Evolutionary conservation across 2,329 filamentous ascomycete species (phyloP).

Genomic region (Ustilaginoidea virens): DNA sequence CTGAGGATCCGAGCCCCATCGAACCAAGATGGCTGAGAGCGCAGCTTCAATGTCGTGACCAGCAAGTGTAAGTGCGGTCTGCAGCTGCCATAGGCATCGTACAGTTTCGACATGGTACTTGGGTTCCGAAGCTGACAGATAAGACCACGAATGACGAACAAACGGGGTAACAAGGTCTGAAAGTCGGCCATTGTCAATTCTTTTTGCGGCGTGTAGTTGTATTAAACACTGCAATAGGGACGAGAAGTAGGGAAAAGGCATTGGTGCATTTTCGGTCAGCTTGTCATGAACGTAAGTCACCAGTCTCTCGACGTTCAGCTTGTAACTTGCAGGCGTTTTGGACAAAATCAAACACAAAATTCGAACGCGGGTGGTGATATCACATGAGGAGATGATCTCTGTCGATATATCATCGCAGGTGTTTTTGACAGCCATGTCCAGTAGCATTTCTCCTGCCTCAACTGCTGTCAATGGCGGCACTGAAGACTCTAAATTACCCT

Average conservation of each 20-base stretch:
- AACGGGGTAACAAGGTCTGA: slow-evolving; percentile 52
- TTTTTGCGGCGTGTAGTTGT: slow-evolving; percentile 37
- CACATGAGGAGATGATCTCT: slow-evolving; percentile 23
- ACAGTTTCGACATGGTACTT: slow-evolving; percentile 94
- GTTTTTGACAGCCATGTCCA: slow-evolving; percentile 42
- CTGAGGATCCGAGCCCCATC: not conserved
- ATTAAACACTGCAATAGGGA: slow-evolving; percentile 42
- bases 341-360: slow-evolving; percentile 42
- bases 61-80: slow-evolving; percentile 49
- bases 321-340: slow-evolving; percentile 30
- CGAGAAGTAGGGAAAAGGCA: slow-evolving; percentile 40
- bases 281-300: slow-evolving; percentile 35
- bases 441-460: slow-evolving; percentile 44
- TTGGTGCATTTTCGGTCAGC: slow-evolving; percentile 20
- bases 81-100: slow-evolving; percentile 71
- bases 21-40: slow-evolving; percentile 50
- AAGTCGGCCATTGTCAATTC: slow-evolving; percentile 35
- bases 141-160: slow-evolving; percentile 61
- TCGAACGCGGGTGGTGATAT: slow-evolving; percentile 41
- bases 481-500: slow-evolving; percentile 50
- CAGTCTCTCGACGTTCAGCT: slow-evolving; percentile 29
- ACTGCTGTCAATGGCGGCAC: slow-evolving; percentile 41
- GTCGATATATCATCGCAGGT: slow-evolving; percentile 31
- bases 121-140: slow-evolving; percentile 65
- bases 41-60: slow-evolving; percentile 69